Conservation (phyloP, 2,329 filamentous ascomycete species). For the Colletotrichum sp. region DNA sequence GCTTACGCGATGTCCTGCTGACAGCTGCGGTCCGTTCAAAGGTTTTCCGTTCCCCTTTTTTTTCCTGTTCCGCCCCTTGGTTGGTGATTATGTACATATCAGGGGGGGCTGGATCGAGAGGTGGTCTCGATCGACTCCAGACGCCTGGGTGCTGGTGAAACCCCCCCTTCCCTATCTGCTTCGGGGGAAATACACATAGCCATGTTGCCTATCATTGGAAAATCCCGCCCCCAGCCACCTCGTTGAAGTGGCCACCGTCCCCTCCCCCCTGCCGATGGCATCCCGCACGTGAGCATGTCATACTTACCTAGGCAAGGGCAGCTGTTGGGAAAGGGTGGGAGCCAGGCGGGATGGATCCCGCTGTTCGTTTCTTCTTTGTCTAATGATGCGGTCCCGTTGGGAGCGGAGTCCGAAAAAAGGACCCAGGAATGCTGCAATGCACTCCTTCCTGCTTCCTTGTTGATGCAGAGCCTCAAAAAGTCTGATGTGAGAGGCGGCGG, state of each 20-base stretch:
- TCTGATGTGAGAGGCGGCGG: slow-evolving; percentile 4
- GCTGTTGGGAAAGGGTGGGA: background rate
- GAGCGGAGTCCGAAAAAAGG: background rate
- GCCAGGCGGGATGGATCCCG: background rate
- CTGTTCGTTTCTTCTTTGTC: background rate
- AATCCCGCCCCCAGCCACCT: slow-evolving; percentile 1
- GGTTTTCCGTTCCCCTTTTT: background rate
- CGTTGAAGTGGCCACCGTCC: background rate
- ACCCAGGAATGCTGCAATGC: background rate
- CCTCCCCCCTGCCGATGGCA: background rate
- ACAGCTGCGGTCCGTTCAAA: background rate
- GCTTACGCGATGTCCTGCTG: background rate
- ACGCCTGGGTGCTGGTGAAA: slow-evolving; percentile 12
- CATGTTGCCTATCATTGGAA: background rate
- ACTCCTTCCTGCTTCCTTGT: background rate
- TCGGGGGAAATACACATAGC: background rate
- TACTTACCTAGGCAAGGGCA: background rate
- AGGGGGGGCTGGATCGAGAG: background rate
- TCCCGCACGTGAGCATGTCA: slow-evolving; percentile 1
- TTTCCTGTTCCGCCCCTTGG: background rate
- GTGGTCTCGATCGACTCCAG: slow-evolving; percentile 18
- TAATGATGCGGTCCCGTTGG: background rate
- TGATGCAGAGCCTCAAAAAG: slow-evolving; percentile 14
- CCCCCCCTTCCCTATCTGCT: slow-evolving; percentile 4
- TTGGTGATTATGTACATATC: background rate